Conservation (phyloP, 2,329 filamentous ascomycete genomes). For the Graphilbum ipis-grandicollis region DNA sequence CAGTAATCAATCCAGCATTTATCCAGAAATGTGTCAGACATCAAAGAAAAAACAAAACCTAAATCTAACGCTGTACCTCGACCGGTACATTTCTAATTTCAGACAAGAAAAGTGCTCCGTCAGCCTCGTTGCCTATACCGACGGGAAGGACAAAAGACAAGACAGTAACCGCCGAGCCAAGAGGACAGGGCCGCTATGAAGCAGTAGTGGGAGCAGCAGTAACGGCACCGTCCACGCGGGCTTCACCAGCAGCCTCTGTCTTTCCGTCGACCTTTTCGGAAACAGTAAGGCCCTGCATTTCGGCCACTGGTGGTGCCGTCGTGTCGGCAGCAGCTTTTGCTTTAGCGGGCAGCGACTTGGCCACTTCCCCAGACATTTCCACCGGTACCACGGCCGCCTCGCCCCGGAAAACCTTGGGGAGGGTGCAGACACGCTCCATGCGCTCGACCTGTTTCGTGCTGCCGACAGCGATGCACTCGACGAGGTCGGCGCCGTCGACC, state of each 20-base stretch:
- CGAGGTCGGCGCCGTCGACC: slow-evolving; percentile 23
- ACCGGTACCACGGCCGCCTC: slow-evolving; percentile 1
- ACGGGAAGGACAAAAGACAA: too few species aligned
- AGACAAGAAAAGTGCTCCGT: too few species aligned
- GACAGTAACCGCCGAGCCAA: too few species aligned
- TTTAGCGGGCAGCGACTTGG: background rate
- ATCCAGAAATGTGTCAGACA: too few species aligned
- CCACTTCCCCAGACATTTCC: background rate
- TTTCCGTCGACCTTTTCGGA: slow-evolving; percentile 4
- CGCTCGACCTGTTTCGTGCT: slow-evolving; percentile 25
- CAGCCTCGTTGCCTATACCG: too few species aligned
- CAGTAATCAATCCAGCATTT: too few species aligned
- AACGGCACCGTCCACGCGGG: too few species aligned
- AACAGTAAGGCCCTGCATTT: slow-evolving; percentile 3
- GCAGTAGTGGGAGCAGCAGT: too few species aligned
- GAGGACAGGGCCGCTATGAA: too few species aligned
- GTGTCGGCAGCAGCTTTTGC: background rate
- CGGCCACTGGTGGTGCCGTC: background rate
- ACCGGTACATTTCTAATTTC: too few species aligned
- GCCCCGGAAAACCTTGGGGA: slow-evolving; percentile 24
- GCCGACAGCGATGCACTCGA: slow-evolving; percentile 38
- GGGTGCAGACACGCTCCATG: slow-evolving; percentile 30
- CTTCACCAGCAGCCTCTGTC: background rate
- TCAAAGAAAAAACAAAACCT: too few species aligned
- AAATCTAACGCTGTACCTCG: too few species aligned